These are phyloP conservation scores for Crepidotus variabilis DNA, from an alignment of 768 basidiomycete genomes.

Conservation along the genomic window DNA sequence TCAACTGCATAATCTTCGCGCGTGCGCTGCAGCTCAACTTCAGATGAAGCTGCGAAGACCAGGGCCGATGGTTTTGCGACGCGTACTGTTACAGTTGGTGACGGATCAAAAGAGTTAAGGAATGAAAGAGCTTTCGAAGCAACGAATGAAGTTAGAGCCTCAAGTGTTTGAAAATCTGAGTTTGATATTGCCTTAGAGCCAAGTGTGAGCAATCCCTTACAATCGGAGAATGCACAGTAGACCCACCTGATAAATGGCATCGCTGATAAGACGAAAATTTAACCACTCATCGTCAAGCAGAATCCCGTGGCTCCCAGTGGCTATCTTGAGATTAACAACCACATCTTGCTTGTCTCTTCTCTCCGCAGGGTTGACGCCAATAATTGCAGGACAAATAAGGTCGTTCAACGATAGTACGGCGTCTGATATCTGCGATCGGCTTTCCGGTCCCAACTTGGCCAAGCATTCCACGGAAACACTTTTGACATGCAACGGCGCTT, in stretches of 20 bases:
- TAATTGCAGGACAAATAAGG: conserved; percentile 49
- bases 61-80: conserved; percentile 72
- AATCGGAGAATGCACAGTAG: not conserved
- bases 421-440: conserved; percentile 17
- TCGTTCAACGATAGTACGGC: conserved; percentile 27
- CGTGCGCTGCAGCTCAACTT: conserved; percentile 55
- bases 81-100: conserved; percentile 44
- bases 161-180: conserved; percentile 60
- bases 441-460: conserved; percentile 15
- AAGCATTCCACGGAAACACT: conserved; percentile 36
- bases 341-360: conserved; percentile 61
- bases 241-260: conserved; percentile 30
- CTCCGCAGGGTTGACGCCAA: conserved; percentile 71
- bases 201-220: conserved; percentile 2
- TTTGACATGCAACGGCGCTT: conserved; percentile 50
- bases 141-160: conserved; percentile 60
- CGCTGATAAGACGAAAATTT: conserved; percentile 39
- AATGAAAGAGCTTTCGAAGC: conserved; percentile 42
- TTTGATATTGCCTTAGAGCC: conserved; percentile 38
- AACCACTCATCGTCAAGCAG: conserved; percentile 19
- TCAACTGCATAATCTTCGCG: conserved; percentile 29
- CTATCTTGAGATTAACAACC: conserved; percentile 35
- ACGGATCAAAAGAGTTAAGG: conserved; percentile 10
- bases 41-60: conserved; percentile 60
- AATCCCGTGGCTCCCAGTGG: conserved; percentile 17